Conservation (phyloP, 1,284 basidiomycete genomes). For the Lignosus rhinocerotis region DNA sequence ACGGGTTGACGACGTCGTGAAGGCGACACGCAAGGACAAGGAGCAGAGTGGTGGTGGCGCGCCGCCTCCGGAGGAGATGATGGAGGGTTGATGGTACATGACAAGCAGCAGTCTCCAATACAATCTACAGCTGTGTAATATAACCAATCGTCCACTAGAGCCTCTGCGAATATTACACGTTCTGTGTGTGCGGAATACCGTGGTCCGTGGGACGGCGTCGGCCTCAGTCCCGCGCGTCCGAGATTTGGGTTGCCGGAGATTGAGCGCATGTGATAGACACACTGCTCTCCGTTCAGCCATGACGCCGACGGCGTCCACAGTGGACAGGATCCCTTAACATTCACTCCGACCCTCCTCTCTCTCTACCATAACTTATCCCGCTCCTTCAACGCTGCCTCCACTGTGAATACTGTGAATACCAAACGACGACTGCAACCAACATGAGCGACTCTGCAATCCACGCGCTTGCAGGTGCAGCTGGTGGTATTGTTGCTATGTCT, state of each 20-base stretch:
- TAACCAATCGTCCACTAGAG: conserved; percentile 4
- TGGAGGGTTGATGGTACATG: conserved; percentile 33
- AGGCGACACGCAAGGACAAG: conserved; percentile 74
- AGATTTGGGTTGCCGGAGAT: neutral
- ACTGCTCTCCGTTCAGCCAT: neutral
- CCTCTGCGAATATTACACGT: no score
- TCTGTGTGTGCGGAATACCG: no score
- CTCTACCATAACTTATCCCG: neutral
- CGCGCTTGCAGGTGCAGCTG: conserved; percentile 86
- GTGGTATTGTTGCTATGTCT: conserved; percentile 89
- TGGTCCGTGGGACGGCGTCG: no score
- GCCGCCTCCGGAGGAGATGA: conserved; percentile 60
- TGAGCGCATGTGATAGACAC: neutral
- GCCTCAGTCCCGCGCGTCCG: neutral
- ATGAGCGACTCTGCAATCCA: conserved; percentile 86
- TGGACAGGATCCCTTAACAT: neutral
- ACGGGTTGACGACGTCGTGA: conserved; percentile 94
- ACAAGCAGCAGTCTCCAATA: conserved; percentile 14
- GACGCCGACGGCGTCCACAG: neutral
- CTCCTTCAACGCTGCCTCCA: neutral
- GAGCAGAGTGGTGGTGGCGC: conserved; percentile 48
- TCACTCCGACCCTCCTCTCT: neutral
- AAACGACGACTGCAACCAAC: neutral
- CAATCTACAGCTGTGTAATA: conserved; percentile 19
- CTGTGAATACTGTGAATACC: neutral